Percentiles rank a stretch among this genome's conserved stretches.
These are phyloP conservation scores for Microthyrium microscopicum DNA, from an alignment of 2,329 filamentous ascomycete species.

Conservation along the genomic window DNA sequence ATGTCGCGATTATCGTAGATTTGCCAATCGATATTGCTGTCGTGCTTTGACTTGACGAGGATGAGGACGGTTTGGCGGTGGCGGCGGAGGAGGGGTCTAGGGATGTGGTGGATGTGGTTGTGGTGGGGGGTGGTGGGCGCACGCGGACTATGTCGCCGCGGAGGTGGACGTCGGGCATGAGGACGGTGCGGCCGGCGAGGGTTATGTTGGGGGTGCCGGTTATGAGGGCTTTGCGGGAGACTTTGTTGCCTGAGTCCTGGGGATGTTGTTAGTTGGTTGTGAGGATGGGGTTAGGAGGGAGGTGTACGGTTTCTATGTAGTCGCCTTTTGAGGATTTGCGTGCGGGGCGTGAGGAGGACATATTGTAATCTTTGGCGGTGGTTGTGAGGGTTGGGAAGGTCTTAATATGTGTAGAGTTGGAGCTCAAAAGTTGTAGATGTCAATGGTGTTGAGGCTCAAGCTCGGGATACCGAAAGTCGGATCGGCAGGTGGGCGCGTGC, in stretches of 20 bases:
- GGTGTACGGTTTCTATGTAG: slow-evolving; percentile 88
- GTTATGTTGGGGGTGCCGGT: slow-evolving; percentile 97
- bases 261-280: too few relatives aligned
- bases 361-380: too few relatives aligned
- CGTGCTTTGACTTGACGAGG: slow-evolving; percentile 12
- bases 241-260: slow-evolving; percentile 95
- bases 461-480: too few relatives aligned
- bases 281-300: not conserved
- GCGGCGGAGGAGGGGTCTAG: slow-evolving; percentile 15
- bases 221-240: slow-evolving; percentile 78
- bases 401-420: too few relatives aligned
- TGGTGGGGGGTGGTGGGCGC: slow-evolving; percentile 23
- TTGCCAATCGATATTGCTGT: slow-evolving; percentile 72
- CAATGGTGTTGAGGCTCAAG: too few relatives aligned
- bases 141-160: slow-evolving; percentile 68
- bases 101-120: too few relatives aligned
- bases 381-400: too few relatives aligned
- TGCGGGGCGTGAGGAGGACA: slow-evolving; percentile 15
- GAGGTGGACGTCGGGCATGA: slow-evolving; percentile 88
- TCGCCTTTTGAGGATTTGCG: slow-evolving; percentile 63
- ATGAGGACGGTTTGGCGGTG: slow-evolving; percentile 15
- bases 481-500: too few relatives aligned
- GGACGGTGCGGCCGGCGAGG: slow-evolving; percentile 82
- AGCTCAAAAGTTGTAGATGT: too few relatives aligned
- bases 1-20: slow-evolving; percentile 74